A percentile compares a stretch with the other conserved stretches of the same genome.
phyloP scores from a whole-genome alignment of 164 flowering plant genomes.

The Tetrastigma voinierianum region DNA sequence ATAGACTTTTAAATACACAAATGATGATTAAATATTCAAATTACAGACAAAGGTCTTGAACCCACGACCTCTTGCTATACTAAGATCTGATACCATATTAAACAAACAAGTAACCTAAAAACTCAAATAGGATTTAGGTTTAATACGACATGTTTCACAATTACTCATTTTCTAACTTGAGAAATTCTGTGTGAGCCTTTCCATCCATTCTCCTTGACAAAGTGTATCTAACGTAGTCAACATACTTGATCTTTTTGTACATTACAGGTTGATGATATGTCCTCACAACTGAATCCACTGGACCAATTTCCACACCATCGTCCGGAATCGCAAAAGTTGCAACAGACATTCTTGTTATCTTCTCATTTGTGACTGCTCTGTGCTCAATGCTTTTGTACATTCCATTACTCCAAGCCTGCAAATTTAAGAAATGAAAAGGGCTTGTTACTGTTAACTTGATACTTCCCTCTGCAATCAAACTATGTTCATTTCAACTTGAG shows the following conservation, averaged over 20 bases:
- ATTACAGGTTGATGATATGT: not conserved
- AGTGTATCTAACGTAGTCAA: slow-evolving; percentile 16
- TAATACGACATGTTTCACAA: too few relatives aligned
- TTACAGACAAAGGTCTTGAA: too few relatives aligned
- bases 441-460: too few relatives aligned
- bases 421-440: not conserved
- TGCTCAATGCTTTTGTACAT: slow-evolving; percentile 29
- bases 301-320: slow-evolving; percentile 19
- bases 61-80: too few relatives aligned
- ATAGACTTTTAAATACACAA: too few relatives aligned
- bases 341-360: slow-evolving; percentile 24
- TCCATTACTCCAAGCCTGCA: slow-evolving; percentile 23
- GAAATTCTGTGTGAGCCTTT: slow-evolving; percentile 15
- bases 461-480: too few relatives aligned
- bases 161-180: slow-evolving; percentile 4
- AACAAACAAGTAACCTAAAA: too few relatives aligned
- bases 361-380: slow-evolving; percentile 29
- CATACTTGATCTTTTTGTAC: slow-evolving; percentile 20
- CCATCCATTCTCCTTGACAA: slow-evolving; percentile 24
- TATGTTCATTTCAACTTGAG: too few relatives aligned
- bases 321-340: slow-evolving; percentile 23
- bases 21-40: too few relatives aligned
- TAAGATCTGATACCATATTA: too few relatives aligned
- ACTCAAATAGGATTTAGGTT: too few relatives aligned
- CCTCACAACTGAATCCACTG: slow-evolving; percentile 17